These are phyloP conservation scores for Penicillium glabrum DNA, from an alignment of 2,329 filamentous ascomycete genomes.

Conservation along the genomic window DNA sequence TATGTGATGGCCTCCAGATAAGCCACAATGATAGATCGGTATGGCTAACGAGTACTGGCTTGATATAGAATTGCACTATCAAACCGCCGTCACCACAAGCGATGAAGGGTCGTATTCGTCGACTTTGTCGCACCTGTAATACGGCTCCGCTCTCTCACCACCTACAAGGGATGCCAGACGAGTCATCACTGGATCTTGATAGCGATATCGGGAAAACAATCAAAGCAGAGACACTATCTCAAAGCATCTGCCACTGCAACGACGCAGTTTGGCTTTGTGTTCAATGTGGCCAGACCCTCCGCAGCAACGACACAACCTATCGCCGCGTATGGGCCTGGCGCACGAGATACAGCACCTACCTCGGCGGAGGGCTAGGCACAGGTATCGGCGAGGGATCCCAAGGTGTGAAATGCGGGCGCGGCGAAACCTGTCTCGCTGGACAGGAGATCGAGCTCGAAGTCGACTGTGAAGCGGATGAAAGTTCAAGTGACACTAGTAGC, in stretches of 20 bases:
- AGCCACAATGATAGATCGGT: not conserved
- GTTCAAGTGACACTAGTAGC: constrained; percentile 22
- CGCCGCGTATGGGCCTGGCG: constrained; percentile 83
- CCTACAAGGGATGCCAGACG: constrained; percentile 18
- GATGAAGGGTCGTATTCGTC: constrained; percentile 73
- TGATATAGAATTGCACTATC: constrained; percentile 76
- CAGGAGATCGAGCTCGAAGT: constrained; percentile 78
- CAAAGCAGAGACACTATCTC: constrained; percentile 49
- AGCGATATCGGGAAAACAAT: not conserved
- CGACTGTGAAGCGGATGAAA: constrained; percentile 80
- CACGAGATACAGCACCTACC: constrained; percentile 73
- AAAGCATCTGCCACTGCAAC: constrained; percentile 58
- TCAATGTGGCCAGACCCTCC: constrained; percentile 73
- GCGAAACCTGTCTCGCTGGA: constrained; percentile 71
- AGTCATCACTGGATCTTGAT: constrained; percentile 31
- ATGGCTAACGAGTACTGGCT: not conserved
- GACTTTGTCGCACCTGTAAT: constrained; percentile 74
- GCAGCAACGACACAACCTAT: constrained; percentile 58
- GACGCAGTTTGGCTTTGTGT: constrained; percentile 77
- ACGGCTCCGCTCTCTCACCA: constrained; percentile 62
- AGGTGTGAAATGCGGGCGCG: constrained; percentile 84
- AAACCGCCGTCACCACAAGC: constrained; percentile 71
- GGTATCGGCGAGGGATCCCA: constrained; percentile 86
- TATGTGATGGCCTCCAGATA: constrained; percentile 47
- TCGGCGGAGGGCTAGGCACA: constrained; percentile 76